Conservation (phyloP, 2,329 filamentous ascomycete species). For the Nothopassalora personata region DNA sequence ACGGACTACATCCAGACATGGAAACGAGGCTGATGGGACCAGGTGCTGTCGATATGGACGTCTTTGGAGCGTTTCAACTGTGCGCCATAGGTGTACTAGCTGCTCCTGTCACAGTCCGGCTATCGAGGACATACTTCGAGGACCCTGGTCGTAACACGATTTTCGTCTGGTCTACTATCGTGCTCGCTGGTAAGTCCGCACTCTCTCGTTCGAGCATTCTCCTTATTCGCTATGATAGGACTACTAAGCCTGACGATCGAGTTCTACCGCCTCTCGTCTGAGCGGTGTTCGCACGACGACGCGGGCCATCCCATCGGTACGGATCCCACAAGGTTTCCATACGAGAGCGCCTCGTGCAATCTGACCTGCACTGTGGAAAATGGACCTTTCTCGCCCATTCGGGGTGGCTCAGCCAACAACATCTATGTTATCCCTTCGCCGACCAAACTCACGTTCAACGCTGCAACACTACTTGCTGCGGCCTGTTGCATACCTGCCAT, state of each 20-base stretch:
- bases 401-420: slow-evolving; percentile 52
- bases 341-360: slow-evolving; percentile 41
- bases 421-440: slow-evolving; percentile 61
- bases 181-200: slow-evolving; percentile 50
- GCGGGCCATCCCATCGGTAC: slow-evolving; percentile 35
- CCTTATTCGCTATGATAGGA: slow-evolving; percentile 35
- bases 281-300: slow-evolving; percentile 40
- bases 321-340: slow-evolving; percentile 41
- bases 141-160: slow-evolving; percentile 60
- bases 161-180: slow-evolving; percentile 59
- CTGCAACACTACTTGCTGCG: slow-evolving; percentile 56
- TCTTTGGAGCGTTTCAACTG: slow-evolving; percentile 63
- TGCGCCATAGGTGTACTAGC: slow-evolving; percentile 62
- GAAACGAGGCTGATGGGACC: background rate
- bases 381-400: slow-evolving; percentile 53
- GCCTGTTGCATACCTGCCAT: slow-evolving; percentile 62
- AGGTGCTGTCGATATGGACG: slow-evolving; percentile 59
- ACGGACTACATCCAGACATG: background rate
- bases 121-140: slow-evolving; percentile 61
- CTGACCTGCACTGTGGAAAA: slow-evolving; percentile 43
- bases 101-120: slow-evolving; percentile 56
- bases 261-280: slow-evolving; percentile 53
- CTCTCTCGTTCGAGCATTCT: background rate
- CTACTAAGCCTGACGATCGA: slow-evolving; percentile 59
- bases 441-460: slow-evolving; percentile 51